Percentiles rank a stretch among this genome's conserved stretches.
Conservation (phyloP, 2,329 filamentous ascomycete species). For the Fusarium equiseti region DNA sequence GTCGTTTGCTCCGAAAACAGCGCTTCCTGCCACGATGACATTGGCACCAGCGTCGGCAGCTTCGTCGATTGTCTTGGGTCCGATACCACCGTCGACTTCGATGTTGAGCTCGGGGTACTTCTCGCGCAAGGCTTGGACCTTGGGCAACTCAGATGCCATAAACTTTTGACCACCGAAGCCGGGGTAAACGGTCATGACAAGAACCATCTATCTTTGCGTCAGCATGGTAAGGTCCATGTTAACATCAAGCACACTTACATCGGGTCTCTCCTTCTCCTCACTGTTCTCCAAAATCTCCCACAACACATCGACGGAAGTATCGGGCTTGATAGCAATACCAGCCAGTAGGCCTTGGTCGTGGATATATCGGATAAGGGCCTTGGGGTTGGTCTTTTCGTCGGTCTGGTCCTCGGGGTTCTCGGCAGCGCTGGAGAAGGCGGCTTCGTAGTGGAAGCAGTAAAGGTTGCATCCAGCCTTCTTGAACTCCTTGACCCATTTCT, state of each 20-base stretch:
- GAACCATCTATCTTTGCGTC: conserved; percentile 79
- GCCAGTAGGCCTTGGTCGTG: conserved; percentile 89
- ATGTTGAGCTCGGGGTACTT: conserved; percentile 95
- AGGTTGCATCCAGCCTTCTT: conserved; percentile 93
- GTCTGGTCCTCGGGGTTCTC: conserved; percentile 78
- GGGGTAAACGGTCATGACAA: conserved; percentile 98
- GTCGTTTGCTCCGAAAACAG: conserved; percentile 92
- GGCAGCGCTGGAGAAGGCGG: conserved; percentile 88
- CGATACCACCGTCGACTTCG: conserved; percentile 94
- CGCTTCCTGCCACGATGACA: conserved; percentile 96
- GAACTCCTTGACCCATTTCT: conserved; percentile 98
- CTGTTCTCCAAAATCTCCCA: conserved; percentile 87
- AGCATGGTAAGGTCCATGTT: conserved; percentile 12
- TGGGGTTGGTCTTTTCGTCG: conserved; percentile 81
- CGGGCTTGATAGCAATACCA: conserved; percentile 95
- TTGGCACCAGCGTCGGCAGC: conserved; percentile 96
- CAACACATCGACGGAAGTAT: conserved; percentile 89
- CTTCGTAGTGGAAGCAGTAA: conserved; percentile 99
- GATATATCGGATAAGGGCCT: conserved; percentile 89
- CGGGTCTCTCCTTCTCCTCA: conserved; percentile 81
- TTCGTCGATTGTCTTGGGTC: conserved; percentile 89
- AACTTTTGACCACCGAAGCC: conserved; percentile 99
- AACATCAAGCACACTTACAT: conserved; percentile 71
- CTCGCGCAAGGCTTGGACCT: conserved; percentile 85
- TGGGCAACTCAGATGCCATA: conserved; percentile 95